Evolutionary conservation across 2,329 filamentous ascomycete genomes (phyloP).

Genomic region (Sporothrix sp.): DNA sequence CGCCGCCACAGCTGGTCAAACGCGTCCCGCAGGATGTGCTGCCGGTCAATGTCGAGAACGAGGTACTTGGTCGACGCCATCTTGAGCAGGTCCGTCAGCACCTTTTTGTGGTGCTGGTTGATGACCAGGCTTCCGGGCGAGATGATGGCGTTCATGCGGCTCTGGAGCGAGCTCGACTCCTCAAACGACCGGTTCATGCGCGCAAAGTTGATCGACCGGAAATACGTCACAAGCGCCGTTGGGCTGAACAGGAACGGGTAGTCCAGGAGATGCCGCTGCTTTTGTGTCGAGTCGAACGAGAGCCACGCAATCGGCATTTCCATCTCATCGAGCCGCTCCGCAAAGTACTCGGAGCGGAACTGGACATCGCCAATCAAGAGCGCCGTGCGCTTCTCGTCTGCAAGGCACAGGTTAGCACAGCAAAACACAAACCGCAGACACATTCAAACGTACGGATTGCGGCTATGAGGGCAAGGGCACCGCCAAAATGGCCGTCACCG

Average conservation of each 20-base stretch:
- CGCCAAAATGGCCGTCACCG: constrained; percentile 62
- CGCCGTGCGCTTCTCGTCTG: constrained; percentile 51
- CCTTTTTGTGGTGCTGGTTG: constrained; percentile 48
- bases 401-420: no score
- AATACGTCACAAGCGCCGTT: constrained; percentile 66
- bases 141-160: constrained; percentile 46
- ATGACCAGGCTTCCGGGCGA: constrained; percentile 45
- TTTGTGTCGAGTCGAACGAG: constrained; percentile 48
- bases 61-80: constrained; percentile 62
- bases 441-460: no score
- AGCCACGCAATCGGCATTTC: constrained; percentile 67
- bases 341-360: constrained; percentile 67
- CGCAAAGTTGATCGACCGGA: constrained; percentile 79
- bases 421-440: no score
- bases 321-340: constrained; percentile 64
- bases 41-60: constrained; percentile 57
- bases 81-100: constrained; percentile 53
- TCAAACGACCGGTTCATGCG: constrained; percentile 76
- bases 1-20: constrained; percentile 86
- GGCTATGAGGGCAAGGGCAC: constrained; percentile 64
- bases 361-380: constrained; percentile 57
- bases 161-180: constrained; percentile 49
- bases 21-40: constrained; percentile 59
- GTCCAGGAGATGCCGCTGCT: constrained; percentile 64
- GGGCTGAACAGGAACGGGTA: constrained; percentile 72